Conservation (phyloP, 176 grass and related monocot genomes). For the Neostapfia colusana region DNA sequence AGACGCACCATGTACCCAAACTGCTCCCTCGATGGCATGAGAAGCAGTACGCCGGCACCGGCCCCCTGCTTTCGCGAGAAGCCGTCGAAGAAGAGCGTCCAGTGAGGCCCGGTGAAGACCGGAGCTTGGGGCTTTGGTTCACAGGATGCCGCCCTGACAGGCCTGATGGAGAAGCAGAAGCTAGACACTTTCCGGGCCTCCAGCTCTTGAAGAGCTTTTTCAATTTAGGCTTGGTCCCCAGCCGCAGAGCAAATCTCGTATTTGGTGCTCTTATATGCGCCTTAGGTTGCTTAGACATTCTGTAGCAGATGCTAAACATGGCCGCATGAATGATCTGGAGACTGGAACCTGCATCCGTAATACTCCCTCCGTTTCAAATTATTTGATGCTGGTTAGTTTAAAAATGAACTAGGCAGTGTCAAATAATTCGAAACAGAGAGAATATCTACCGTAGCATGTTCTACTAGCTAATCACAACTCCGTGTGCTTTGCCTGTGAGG, state of each 20-base stretch:
- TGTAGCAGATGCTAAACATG: neutral
- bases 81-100: too few relatives aligned
- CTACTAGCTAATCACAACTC: neutral
- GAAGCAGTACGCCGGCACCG: too few relatives aligned
- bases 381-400: too few relatives aligned
- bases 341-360: neutral
- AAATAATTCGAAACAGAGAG: too few relatives aligned
- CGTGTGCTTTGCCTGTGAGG: neutral
- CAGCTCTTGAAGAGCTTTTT: constrained; percentile 14
- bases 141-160: constrained; percentile 46
- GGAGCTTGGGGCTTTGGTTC: too few relatives aligned
- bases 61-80: too few relatives aligned
- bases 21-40: too few relatives aligned
- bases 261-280: neutral
- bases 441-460: neutral
- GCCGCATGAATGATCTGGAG: neutral
- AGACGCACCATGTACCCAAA: too few relatives aligned
- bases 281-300: neutral
- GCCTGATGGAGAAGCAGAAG: constrained; percentile 72
- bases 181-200: constrained; percentile 59
- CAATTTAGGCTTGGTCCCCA: neutral
- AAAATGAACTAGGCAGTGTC: too few relatives aligned
- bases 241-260: neutral
- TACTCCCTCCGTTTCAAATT: too few relatives aligned
- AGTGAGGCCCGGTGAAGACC: too few relatives aligned